Evolutionary conservation across 2,329 filamentous ascomycete species (phyloP).

Genomic region (Neurospora sp.): DNA sequence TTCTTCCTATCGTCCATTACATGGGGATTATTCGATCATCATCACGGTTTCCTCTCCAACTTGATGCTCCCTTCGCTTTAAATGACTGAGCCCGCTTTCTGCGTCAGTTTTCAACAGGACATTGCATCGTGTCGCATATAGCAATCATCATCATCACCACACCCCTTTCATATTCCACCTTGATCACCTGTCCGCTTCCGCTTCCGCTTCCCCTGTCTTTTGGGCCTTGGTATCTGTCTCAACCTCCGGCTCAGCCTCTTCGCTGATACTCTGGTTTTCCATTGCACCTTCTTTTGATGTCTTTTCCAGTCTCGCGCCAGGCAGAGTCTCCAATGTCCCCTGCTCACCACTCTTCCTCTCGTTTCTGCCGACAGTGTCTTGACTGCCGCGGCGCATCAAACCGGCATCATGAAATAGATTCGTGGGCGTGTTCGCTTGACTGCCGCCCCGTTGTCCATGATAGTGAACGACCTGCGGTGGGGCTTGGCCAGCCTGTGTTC

Average conservation of each 20-base stretch:
- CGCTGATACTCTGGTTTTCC: conserved; percentile 13
- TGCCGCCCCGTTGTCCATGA: conserved; percentile 56
- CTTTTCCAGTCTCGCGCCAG: conserved; percentile 27
- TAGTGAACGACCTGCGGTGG: conserved; percentile 59
- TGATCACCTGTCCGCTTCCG: neutral
- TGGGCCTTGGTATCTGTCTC: neutral
- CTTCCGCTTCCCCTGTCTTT: neutral
- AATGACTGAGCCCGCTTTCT: neutral
- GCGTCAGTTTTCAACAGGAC: neutral
- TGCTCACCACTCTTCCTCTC: conserved; percentile 20
- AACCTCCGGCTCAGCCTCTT: neutral
- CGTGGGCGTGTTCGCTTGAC: conserved; percentile 55
- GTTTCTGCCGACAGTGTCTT: conserved; percentile 26
- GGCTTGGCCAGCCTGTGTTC: conserved; percentile 50
- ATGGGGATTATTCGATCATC: neutral
- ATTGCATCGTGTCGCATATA: neutral
- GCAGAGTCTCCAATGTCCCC: conserved; percentile 30
- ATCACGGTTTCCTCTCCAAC: neutral
- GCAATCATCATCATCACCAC: neutral
- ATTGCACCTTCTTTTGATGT: conserved; percentile 14
- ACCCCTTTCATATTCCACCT: neutral
- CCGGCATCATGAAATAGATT: conserved; percentile 39
- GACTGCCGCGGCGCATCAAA: conserved; percentile 36
- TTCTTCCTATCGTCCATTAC: neutral
- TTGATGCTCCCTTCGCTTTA: neutral